Base-by-base conservation (phyloP, 306 rosid species). In the Pterocarpus santalinus region DNA sequence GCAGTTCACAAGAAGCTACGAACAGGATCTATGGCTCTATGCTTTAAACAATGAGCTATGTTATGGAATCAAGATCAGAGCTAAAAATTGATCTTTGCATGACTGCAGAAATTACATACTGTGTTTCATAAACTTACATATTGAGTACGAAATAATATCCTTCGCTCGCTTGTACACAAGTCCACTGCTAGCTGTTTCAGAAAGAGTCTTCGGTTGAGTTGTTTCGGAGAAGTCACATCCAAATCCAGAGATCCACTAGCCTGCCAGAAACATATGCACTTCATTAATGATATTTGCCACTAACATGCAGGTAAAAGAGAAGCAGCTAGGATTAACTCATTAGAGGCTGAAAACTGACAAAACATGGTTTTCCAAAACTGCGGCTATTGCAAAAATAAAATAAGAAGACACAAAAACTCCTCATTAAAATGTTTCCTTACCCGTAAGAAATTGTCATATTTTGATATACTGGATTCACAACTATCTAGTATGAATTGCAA, bases 231-330 rank as follows among this genome's bases (percentile, higher is more conserved):
- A 44, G 99, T 89, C 81, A 95, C 91, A 32, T 95, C 98, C 81
- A 95, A 87, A 85, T 95, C 97, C 86, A 93, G 89, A 35, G 99
- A 84, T 84, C 99, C 99, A 90, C 99, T 93, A 82, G 74, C 93
- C 99, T 93, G 89, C 74, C 22, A 83, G 76, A 77, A 80, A 71
- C 65, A 49, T 58, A 64, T 11, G 38, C 70, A 51, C n/a, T 64
- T 75, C 70, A 62, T 74, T 43, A 8, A 58, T 66, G 44, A 73
- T 58, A 77, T 4, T 3, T 67, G 15, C 46, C 32, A 55, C 41
- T 66, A 41, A n/a, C 33, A 57, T 65, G 51, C 78, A 61, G 63
- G 53, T 32, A 41, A 39, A 32, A 51, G 15, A 2, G 33, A 53
- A 49, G 13, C 12, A 44, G 7, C 4, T 13, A 62, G 53, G 33